Base-by-base conservation (phyloP, 768 basidiomycete species). In the Tylopilus balloui region DNA sequence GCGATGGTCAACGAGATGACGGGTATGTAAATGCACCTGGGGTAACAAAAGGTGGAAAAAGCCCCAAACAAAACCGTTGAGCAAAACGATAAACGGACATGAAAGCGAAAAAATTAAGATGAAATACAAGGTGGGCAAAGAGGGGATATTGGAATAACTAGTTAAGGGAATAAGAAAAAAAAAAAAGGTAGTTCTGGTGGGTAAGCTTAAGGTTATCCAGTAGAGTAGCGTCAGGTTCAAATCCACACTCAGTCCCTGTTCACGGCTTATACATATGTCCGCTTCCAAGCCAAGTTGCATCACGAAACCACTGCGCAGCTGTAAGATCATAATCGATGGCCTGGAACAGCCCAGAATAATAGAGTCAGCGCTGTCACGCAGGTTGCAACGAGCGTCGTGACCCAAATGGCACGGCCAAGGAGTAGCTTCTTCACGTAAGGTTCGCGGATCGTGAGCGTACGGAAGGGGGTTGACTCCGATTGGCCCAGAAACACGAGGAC, bases 381-480 rank as follows among this genome's bases (percentile, higher is more conserved):
- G 35, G 79, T 74, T 9, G 85, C 78, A 36, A 94, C 88, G 29
- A 95, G 76, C 29, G 89, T 73, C 40, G 79, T 78, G 47, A 98
- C 90, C 92, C 93, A 96, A 48, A 95, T 79, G 8, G 94, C 91
- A 28, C 96, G 85, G 10, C 92, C 88, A 15, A 91, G 64, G 8
- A 98, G 78, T 13, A 99, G 76, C 67, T 91, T 94, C 71, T 81
- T 83, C 58, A 99, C 94, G 65, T 97, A 98, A 23, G 88, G 88
- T 68, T 99, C 95, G 45, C 86, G 83, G 48, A 99, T 92, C 36
- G 77, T 79, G 45, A 98, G 85, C 6, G 91, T 92, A 48, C 89
- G 84, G 82, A 98, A 98, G 2, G 95, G 94, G 11, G 93, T 96
- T 34, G 94, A 96, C 68, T 98, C 96, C 37, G 92, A 94, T 67